Conservation (phyloP, 805 yeast genomes). For the Yamadazyma phyllophila region DNA sequence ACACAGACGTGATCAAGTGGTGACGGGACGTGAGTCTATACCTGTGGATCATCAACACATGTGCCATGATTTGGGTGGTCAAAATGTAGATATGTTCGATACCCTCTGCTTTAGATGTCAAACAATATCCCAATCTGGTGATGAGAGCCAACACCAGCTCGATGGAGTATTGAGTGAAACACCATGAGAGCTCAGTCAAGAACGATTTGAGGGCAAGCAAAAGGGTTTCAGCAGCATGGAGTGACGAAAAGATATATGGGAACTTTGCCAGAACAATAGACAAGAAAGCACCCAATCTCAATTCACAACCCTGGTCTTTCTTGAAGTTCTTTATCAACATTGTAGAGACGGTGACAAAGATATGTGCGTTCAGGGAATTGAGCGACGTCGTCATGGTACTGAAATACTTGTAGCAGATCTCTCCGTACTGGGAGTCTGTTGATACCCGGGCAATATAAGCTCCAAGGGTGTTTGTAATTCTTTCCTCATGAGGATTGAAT, state of each 20-base stretch:
- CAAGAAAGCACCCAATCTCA: background rate
- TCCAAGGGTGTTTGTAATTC: background rate
- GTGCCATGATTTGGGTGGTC: constrained; percentile 53
- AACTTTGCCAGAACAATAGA: constrained; percentile 5
- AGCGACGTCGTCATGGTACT: background rate
- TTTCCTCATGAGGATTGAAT: background rate
- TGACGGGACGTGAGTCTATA: constrained; percentile 68
- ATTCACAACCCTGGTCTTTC: constrained; percentile 2
- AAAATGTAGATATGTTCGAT: constrained; percentile 32
- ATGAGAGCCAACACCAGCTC: constrained; percentile 52
- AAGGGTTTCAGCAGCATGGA: constrained; percentile 10
- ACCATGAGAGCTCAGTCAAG: constrained; percentile 46
- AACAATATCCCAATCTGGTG: constrained; percentile 20
- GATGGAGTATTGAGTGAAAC: constrained; percentile 61
- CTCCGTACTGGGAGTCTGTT: background rate
- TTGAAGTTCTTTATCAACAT: background rate
- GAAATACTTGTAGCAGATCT: background rate
- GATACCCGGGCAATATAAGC: constrained; percentile 1
- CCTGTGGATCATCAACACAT: constrained; percentile 65
- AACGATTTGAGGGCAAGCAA: constrained; percentile 29
- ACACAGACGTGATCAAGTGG: constrained; percentile 55
- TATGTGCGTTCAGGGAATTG: background rate
- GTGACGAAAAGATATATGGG: background rate
- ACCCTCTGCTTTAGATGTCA: background rate
- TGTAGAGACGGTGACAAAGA: background rate